Percentiles rank a stretch among this genome's conserved stretches.
Conservation (phyloP, 345 rosid genomes). For the Citrus unshiu region DNA sequence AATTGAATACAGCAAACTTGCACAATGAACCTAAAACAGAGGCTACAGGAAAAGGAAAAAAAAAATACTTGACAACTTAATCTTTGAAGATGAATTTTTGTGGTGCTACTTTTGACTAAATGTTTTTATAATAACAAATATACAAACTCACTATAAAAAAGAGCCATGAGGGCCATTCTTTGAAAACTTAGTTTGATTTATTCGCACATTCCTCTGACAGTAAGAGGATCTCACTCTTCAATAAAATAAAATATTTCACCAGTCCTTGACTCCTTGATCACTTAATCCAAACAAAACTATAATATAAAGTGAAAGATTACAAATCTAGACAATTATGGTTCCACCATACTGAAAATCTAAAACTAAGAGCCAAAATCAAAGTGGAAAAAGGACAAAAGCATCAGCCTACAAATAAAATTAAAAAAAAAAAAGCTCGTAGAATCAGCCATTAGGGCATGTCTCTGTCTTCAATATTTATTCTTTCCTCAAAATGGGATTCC, state of each 20-base stretch:
- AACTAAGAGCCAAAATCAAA: slow-evolving; percentile 13
- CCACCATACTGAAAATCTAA: slow-evolving; percentile 15
- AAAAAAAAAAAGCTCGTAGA: neutral
- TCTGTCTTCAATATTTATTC: slow-evolving; percentile 5
- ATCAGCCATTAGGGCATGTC: neutral
- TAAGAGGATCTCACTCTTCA: neutral
- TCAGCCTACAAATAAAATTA: neutral
- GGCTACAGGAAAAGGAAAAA: neutral
- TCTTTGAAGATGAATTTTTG: neutral
- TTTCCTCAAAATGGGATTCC: slow-evolving; percentile 18
- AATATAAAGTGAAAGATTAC: slow-evolving; percentile 16
- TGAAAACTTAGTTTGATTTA: neutral
- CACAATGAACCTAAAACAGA: neutral
- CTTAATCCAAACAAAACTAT: slow-evolving; percentile 9
- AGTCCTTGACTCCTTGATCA: neutral
- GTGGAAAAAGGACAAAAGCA: neutral
- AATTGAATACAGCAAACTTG: neutral
- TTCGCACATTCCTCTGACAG: slow-evolving; percentile 19
- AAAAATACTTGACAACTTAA: too few relatives aligned
- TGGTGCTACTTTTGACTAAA: neutral
- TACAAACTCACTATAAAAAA: neutral
- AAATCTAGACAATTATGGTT: slow-evolving; percentile 22
- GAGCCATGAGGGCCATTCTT: neutral
- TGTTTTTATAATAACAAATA: neutral
- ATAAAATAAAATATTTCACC: neutral